Percentiles rank a stretch among this genome's conserved stretches.
Conservation (phyloP, 192 early-diverging fungal species). For the Entomortierella beljakovae region DNA sequence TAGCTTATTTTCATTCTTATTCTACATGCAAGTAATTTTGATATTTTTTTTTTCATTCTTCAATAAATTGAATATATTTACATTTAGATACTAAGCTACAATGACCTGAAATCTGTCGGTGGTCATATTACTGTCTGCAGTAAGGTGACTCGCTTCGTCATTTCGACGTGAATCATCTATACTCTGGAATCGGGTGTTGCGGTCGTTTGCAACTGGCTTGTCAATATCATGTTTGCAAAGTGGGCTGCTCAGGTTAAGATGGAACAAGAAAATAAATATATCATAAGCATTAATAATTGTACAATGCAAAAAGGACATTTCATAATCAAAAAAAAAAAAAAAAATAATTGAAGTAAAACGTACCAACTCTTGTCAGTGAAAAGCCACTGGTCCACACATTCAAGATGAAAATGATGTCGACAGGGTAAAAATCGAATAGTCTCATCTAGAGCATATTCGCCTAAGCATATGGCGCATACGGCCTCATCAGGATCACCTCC, state of each 20-base stretch:
- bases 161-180: background rate
- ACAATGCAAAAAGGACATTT: background rate
- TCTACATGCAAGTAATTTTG: no score
- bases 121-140: background rate
- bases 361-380: constrained; percentile 55
- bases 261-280: background rate
- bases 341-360: background rate
- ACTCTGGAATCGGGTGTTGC: constrained; percentile 4
- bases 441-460: constrained; percentile 43
- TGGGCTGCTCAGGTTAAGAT: constrained; percentile 16
- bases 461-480: constrained; percentile 52
- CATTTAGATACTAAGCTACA: constrained; percentile 4
- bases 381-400: constrained; percentile 57
- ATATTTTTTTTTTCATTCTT: no score
- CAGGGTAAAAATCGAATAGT: constrained; percentile 51
- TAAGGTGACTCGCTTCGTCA: background rate
- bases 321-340: background rate
- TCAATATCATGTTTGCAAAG: constrained; percentile 58
- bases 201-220: constrained; percentile 22
- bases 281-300: background rate
- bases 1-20: no score
- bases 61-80: no score
- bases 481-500: constrained; percentile 46
- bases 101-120: constrained; percentile 31
- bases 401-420: constrained; percentile 53